Evolutionary conservation across 495 filamentous ascomycete species (phyloP).

Genomic region (Ramalina intermedia): DNA sequence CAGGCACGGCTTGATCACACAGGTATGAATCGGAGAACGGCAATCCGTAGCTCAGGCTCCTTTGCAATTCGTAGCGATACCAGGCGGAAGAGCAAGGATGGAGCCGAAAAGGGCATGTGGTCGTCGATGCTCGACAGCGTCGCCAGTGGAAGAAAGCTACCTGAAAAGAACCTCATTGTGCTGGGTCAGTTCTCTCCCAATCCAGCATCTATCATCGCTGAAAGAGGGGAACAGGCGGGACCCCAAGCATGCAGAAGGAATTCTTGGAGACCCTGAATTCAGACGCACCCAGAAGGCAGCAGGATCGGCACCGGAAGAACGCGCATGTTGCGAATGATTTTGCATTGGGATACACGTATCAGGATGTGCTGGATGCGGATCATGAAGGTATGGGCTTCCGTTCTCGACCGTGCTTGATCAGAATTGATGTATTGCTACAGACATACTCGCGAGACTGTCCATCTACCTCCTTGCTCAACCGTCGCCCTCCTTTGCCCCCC

Average conservation of each 20-base stretch:
- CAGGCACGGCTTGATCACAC: too few relatives aligned
- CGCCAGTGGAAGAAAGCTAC: constrained; percentile 77
- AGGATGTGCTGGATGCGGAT: constrained; percentile 87
- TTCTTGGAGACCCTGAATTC: constrained; percentile 71
- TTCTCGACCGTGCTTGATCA: constrained; percentile 2
- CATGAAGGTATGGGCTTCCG: constrained; percentile 53
- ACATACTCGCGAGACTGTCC: constrained; percentile 82
- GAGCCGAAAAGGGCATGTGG: constrained; percentile 82
- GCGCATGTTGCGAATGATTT: constrained; percentile 86
- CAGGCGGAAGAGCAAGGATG: constrained; percentile 49
- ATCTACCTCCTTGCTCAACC: constrained; percentile 78
- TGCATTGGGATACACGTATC: constrained; percentile 88
- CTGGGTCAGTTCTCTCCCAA: constrained; percentile 43
- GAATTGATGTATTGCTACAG: constrained; percentile 24
- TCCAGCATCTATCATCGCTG: neutral
- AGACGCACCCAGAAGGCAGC: constrained; percentile 36
- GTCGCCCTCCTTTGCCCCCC: constrained; percentile 64
- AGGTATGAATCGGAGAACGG: too few relatives aligned
- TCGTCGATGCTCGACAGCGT: constrained; percentile 82
- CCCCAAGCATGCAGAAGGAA: constrained; percentile 75
- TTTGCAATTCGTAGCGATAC: too few relatives aligned
- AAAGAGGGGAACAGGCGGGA: constrained; percentile 46
- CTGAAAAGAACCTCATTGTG: constrained; percentile 82
- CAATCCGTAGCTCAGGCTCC: too few relatives aligned
- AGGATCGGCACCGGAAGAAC: constrained; percentile 44